Evolutionary conservation across 768 basidiomycete genomes (phyloP).

Genomic region (Kwoniella sp.): DNA sequence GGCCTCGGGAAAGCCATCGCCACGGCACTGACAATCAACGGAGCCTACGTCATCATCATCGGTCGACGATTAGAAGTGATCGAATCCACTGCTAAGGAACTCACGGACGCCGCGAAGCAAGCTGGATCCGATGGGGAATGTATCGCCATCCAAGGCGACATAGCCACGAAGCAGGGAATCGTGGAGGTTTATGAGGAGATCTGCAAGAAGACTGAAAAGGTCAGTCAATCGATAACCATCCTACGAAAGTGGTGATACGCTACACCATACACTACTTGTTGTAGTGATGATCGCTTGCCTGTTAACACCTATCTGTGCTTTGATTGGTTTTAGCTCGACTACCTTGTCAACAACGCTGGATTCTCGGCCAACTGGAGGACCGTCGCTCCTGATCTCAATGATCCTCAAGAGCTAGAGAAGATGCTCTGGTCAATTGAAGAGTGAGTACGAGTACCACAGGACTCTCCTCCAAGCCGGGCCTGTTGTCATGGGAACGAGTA

Average conservation of each 20-base stretch:
- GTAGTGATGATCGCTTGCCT: too few species aligned
- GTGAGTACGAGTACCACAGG: conserved; percentile 35
- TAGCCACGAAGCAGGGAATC: conserved; percentile 43
- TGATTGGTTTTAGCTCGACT: conserved; percentile 32
- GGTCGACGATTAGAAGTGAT: conserved; percentile 47
- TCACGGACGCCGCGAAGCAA: conserved; percentile 40
- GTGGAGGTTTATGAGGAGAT: conserved; percentile 38
- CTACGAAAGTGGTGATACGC: too few species aligned
- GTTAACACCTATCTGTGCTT: not conserved
- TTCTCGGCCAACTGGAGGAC: conserved; percentile 40
- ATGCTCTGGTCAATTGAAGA: conserved; percentile 50
- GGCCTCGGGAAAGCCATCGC: conserved; percentile 52
- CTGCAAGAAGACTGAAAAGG: conserved; percentile 36
- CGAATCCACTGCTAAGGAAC: conserved; percentile 41
- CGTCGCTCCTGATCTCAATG: conserved; percentile 19
- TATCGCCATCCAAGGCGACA: conserved; percentile 46
- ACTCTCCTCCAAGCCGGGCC: too few species aligned
- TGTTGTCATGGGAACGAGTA: too few species aligned
- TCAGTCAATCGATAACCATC: conserved; percentile 13
- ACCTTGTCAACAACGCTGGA: conserved; percentile 52
- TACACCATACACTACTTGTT: too few species aligned
- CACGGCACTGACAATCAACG: conserved; percentile 46
- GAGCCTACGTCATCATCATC: conserved; percentile 50
- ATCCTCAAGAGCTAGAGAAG: conserved; percentile 30
- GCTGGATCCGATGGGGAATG: conserved; percentile 30